Conservation (phyloP, 2,329 filamentous ascomycete genomes). For the Fusarium camptoceras region DNA sequence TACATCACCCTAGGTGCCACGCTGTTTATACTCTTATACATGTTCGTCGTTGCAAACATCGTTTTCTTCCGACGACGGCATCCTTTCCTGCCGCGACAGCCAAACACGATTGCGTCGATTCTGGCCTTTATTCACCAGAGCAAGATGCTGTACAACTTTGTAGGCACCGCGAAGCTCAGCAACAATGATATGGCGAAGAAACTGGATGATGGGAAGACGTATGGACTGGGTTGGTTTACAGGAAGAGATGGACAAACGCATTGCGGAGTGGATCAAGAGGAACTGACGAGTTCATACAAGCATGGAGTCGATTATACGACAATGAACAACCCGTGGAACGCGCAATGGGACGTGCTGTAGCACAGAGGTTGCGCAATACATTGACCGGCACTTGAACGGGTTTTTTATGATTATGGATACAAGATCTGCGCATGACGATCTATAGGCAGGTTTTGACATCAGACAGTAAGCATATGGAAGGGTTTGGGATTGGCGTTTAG, state of each 20-base stretch:
- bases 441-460: constrained; percentile 13
- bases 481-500: constrained; percentile 15
- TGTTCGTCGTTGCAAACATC: constrained; percentile 67
- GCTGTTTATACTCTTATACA: constrained; percentile 73
- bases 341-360: constrained; percentile 54
- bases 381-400: constrained; percentile 1
- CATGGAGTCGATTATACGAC: constrained; percentile 67
- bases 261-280: constrained; percentile 82
- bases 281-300: constrained; percentile 73
- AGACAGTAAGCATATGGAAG: constrained; percentile 10
- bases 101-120: constrained; percentile 80
- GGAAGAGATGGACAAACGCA: constrained; percentile 79
- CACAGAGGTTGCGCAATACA: constrained; percentile 4
- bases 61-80: constrained; percentile 73
- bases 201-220: constrained; percentile 71
- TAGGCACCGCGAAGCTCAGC: constrained; percentile 73
- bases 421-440: constrained; percentile 22
- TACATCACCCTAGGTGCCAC: constrained; percentile 73
- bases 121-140: constrained; percentile 83
- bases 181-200: constrained; percentile 70
- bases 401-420: constrained; percentile 23
- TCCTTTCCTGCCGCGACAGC: constrained; percentile 81
- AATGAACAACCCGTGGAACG: constrained; percentile 65
- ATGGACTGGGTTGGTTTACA: constrained; percentile 81
- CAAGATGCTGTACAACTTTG: constrained; percentile 82